Percentiles rank a stretch among this genome's conserved stretches.
Conservation (phyloP, 495 filamentous ascomycete genomes). For the Massariosphaeria phaeospora region DNA sequence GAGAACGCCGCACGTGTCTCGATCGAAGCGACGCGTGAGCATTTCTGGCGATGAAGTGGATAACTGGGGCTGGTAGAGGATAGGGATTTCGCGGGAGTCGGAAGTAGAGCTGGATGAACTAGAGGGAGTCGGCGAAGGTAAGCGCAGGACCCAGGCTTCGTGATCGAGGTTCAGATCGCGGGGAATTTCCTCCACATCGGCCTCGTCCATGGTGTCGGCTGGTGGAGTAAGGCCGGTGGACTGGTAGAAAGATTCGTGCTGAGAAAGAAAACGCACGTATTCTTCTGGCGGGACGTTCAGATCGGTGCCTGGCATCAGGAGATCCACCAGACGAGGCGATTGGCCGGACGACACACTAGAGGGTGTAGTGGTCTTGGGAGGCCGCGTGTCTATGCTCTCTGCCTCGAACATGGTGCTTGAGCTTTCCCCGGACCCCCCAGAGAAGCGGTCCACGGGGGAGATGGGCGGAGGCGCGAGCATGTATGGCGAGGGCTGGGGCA, state of each 20-base stretch:
- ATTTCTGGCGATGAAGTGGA: slow-evolving; percentile 55
- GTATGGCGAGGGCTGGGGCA: slow-evolving; percentile 18
- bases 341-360: slow-evolving; percentile 41
- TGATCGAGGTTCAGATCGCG: slow-evolving; percentile 41
- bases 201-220: slow-evolving; percentile 41
- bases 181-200: slow-evolving; percentile 59
- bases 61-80: slow-evolving; percentile 42
- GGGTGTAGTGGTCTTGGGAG: slow-evolving; percentile 34
- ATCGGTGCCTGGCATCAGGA: slow-evolving; percentile 45
- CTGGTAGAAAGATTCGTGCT: slow-evolving; percentile 32
- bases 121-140: slow-evolving; percentile 27
- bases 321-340: slow-evolving; percentile 44
- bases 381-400: slow-evolving; percentile 28
- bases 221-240: slow-evolving; percentile 19
- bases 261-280: slow-evolving; percentile 34
- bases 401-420: slow-evolving; percentile 39
- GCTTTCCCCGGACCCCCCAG: slow-evolving; percentile 25
- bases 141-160: slow-evolving; percentile 41
- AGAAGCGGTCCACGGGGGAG: slow-evolving; percentile 15
- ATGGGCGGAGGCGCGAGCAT: slow-evolving; percentile 12
- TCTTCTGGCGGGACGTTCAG: slow-evolving; percentile 40
- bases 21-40: slow-evolving; percentile 63
- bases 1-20: slow-evolving; percentile 69
- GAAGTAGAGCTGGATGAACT: slow-evolving; percentile 32
- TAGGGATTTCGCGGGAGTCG: slow-evolving; percentile 16